Percentiles rank a stretch among this genome's conserved stretches.
These are phyloP conservation scores for Handroanthus guayacan DNA, from an alignment of 257 asterid genomes.

Conservation along the genomic window DNA sequence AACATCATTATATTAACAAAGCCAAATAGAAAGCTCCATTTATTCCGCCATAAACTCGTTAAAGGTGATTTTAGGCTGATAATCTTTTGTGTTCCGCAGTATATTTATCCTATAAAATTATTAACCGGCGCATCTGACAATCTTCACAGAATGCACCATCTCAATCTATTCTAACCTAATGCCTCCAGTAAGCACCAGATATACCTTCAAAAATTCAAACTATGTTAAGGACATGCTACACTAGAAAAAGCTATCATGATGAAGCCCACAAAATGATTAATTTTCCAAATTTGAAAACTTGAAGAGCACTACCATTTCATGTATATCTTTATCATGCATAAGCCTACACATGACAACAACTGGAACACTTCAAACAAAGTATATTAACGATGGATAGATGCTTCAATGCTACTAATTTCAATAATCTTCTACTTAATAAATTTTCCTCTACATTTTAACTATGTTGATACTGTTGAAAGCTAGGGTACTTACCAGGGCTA, in stretches of 20 bases:
- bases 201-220: not conserved
- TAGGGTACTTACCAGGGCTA: not conserved
- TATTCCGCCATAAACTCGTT: not conserved
- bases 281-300: not conserved
- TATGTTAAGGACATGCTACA: not conserved
- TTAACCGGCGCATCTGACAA: not conserved
- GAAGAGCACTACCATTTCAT: not conserved
- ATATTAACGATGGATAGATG: not conserved
- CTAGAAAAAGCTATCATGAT: constrained; percentile 7
- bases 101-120: not conserved
- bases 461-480: not conserved
- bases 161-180: not conserved
- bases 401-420: not conserved
- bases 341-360: not conserved
- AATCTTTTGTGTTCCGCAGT: not conserved
- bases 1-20: not conserved
- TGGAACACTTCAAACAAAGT: not conserved
- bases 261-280: not conserved
- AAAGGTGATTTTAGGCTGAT: not conserved
- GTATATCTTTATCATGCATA: not conserved
- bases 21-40: not conserved
- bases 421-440: not conserved
- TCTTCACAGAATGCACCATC: not conserved
- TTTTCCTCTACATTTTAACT: not conserved
- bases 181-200: constrained; percentile 5